A percentile compares a stretch with the other conserved stretches of the same genome.
phyloP scores from a whole-genome alignment of 768 basidiomycete species.

The Asterophora parasitica region DNA sequence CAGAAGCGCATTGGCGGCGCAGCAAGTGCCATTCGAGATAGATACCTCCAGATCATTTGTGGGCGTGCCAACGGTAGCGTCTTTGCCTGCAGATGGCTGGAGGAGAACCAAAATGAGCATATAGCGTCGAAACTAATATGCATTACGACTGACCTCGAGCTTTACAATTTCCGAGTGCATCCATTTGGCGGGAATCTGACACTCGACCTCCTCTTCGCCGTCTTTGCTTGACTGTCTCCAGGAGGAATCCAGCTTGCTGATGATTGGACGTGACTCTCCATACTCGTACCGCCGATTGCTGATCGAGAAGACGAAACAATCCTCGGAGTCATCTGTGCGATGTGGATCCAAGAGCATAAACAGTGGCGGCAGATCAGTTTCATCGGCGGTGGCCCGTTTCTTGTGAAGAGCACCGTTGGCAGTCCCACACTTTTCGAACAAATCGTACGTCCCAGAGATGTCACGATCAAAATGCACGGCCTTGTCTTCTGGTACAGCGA shows the following conservation, averaged over 20 bases:
- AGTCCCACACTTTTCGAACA: conserved; percentile 85
- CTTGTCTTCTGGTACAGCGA: conserved; percentile 51
- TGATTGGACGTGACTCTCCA: conserved; percentile 72
- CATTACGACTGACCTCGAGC: conserved; percentile 52
- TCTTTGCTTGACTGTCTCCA: conserved; percentile 71
- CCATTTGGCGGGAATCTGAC: conserved; percentile 67
- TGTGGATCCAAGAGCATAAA: conserved; percentile 87
- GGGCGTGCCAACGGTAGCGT: conserved; percentile 68
- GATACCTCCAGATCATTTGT: conserved; percentile 43
- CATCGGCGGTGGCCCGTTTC: conserved; percentile 39
- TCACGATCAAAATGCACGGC: conserved; percentile 61
- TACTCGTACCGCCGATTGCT: conserved; percentile 76
- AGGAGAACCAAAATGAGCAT: conserved; percentile 3
- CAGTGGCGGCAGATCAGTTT: conserved; percentile 52
- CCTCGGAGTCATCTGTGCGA: conserved; percentile 70
- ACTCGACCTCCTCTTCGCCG: conserved; percentile 45
- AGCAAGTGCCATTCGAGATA: conserved; percentile 59
- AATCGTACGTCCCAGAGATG: conserved; percentile 73
- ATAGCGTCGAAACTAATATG: conserved; percentile 13
- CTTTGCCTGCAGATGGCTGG: conserved; percentile 48
- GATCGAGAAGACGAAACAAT: conserved; percentile 82
- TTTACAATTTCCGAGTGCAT: conserved; percentile 39
- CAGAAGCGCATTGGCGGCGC: conserved; percentile 72
- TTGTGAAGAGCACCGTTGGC: conserved; percentile 82
- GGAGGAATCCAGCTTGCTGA: conserved; percentile 64